phyloP scores from a whole-genome alignment of 345 rosid species.

The Linum trigynum region DNA sequence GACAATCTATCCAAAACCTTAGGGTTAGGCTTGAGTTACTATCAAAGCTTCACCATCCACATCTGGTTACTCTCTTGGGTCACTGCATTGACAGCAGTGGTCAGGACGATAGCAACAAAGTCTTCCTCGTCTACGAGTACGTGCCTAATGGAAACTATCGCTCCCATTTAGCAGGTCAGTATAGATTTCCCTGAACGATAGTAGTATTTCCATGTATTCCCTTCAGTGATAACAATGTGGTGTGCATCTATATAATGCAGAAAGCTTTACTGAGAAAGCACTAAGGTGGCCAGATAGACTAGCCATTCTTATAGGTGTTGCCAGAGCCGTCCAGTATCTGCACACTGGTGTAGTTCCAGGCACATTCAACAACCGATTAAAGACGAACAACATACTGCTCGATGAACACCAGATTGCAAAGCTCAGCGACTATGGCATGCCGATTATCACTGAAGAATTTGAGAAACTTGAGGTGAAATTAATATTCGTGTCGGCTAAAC shows the following conservation, averaged over 20 bases:
- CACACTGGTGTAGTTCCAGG: conserved; percentile 83
- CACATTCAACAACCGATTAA: conserved; percentile 56
- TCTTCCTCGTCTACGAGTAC: conserved; percentile 76
- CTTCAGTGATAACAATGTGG: not conserved
- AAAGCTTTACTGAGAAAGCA: conserved; percentile 53
- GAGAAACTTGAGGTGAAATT: conserved; percentile 56
- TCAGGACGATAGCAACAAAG: conserved; percentile 41
- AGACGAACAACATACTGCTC: conserved; percentile 71
- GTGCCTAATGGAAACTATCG: conserved; percentile 58
- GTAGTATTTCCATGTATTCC: not conserved
- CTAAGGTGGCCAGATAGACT: conserved; percentile 81
- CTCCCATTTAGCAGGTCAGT: conserved; percentile 66
- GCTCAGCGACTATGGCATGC: conserved; percentile 90
- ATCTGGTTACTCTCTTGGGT: conserved; percentile 76
- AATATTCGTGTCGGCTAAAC: not conserved
- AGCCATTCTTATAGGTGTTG: conserved; percentile 68
- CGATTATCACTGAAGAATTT: conserved; percentile 51
- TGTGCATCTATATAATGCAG: conserved; percentile 27
- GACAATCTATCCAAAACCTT: conserved; percentile 60
- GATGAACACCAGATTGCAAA: conserved; percentile 86
- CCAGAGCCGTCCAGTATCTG: conserved; percentile 92
- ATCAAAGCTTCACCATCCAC: conserved; percentile 86
- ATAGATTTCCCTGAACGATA: conserved; percentile 4
- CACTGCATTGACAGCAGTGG: conserved; percentile 52
- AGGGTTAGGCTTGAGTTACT: conserved; percentile 62